Evolutionary conservation across 192 early-diverging fungal species (phyloP).

Genomic region (Backusella morwellensis): DNA sequence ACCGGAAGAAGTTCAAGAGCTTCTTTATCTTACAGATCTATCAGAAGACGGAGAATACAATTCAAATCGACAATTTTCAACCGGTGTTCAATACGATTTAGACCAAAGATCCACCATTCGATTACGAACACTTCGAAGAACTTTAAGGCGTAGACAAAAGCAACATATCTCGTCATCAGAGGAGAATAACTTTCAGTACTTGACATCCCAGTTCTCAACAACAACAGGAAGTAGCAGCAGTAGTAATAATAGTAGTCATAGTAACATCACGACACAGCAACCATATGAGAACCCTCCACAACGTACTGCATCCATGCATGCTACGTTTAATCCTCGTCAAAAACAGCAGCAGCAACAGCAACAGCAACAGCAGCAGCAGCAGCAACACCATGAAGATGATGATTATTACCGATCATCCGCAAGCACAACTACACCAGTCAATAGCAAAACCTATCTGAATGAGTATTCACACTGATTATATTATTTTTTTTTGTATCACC

Average conservation of each 20-base stretch:
- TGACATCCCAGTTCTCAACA: not conserved
- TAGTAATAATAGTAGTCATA: not conserved
- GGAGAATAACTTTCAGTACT: constrained; percentile 8
- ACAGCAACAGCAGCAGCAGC: not conserved
- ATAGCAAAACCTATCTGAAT: constrained; percentile 14
- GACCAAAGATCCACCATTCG: not conserved
- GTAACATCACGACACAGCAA: not conserved
- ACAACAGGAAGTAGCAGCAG: not conserved
- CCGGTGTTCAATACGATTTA: not conserved
- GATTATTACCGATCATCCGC: constrained; percentile 3
- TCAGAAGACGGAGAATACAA: constrained; percentile 6
- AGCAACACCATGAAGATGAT: not conserved
- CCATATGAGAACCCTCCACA: constrained; percentile 3
- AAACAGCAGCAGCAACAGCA: too few species aligned
- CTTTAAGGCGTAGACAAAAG: not conserved
- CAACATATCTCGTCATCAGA: not conserved
- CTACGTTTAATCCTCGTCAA: not conserved
- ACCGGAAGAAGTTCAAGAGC: constrained; percentile 13
- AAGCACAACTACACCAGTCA: not conserved
- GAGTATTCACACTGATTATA: constrained; percentile 3
- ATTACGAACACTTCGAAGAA: constrained; percentile 5
- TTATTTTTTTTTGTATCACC: not conserved
- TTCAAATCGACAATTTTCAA: constrained; percentile 4
- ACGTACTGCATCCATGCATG: constrained; percentile 14
- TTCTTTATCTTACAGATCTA: constrained; percentile 4